phyloP scores from a whole-genome alignment of 768 basidiomycete species.

The Psilocybe subaeruginosa region DNA sequence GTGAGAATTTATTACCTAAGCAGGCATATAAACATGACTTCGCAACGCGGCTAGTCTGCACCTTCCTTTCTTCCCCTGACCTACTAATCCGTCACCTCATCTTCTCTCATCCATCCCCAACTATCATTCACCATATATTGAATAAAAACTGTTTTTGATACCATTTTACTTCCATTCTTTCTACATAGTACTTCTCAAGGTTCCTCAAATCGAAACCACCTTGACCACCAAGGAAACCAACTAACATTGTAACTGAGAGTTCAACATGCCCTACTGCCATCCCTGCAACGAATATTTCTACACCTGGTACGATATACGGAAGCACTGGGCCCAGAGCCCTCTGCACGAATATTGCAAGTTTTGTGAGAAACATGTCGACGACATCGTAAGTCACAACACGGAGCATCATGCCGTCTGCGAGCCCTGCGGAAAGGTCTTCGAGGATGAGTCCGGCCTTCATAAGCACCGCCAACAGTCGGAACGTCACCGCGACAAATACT shows the following conservation, averaged over 20 bases:
- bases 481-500: conserved; percentile 29
- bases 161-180: too few relatives aligned
- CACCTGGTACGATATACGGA: conserved; percentile 32
- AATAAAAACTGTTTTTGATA: too few relatives aligned
- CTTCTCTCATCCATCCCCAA: too few relatives aligned
- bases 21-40: too few relatives aligned
- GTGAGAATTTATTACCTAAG: too few relatives aligned
- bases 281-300: conserved; percentile 18
- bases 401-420: background rate
- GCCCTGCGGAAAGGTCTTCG: conserved; percentile 14
- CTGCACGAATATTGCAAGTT: conserved; percentile 50
- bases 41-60: too few relatives aligned
- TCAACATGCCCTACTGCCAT: conserved; percentile 15
- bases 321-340: conserved; percentile 53
- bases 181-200: too few relatives aligned
- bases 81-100: too few relatives aligned
- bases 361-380: conserved; percentile 39
- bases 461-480: conserved; percentile 53
- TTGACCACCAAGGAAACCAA: too few relatives aligned
- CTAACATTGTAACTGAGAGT: background rate
- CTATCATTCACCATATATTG: too few relatives aligned
- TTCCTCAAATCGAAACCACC: too few relatives aligned
- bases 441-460: conserved; percentile 29
- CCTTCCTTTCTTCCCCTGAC: too few relatives aligned
- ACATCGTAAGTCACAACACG: background rate